Percentiles rank a stretch among this genome's conserved stretches.
phyloP scores from a whole-genome alignment of 805 yeast genomes.

The Komagataella pastoris region DNA sequence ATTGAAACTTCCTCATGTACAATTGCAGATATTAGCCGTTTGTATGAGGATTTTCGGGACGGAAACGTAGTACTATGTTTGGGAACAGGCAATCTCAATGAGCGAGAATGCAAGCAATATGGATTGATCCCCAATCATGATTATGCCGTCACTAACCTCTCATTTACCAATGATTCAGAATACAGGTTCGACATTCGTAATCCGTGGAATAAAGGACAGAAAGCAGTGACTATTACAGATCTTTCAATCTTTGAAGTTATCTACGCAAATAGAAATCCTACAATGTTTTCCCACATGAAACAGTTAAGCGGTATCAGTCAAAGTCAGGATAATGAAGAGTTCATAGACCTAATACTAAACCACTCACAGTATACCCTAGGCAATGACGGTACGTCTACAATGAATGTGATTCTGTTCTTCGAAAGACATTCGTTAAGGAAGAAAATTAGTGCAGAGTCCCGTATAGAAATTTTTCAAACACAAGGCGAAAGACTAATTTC shows the following conservation, averaged over 20 bases:
- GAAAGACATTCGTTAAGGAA: neutral
- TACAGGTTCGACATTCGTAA: slow-evolving; percentile 23
- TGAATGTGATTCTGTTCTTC: neutral
- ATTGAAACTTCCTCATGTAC: slow-evolving; percentile 20
- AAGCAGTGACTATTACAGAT: slow-evolving; percentile 16
- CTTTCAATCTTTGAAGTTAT: slow-evolving; percentile 30
- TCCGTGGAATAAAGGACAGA: slow-evolving; percentile 23
- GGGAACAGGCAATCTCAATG: slow-evolving; percentile 46
- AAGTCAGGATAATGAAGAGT: neutral
- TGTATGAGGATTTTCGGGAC: slow-evolving; percentile 16
- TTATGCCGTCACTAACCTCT: slow-evolving; percentile 37
- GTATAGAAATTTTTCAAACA: neutral
- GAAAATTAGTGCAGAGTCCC: neutral
- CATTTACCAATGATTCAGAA: slow-evolving; percentile 5
- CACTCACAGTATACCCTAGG: neutral
- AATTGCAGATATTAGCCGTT: slow-evolving; percentile 13
- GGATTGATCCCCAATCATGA: slow-evolving; percentile 52
- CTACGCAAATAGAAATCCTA: slow-evolving; percentile 58
- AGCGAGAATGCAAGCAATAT: slow-evolving; percentile 17
- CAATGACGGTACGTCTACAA: neutral
- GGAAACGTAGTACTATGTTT: slow-evolving; percentile 39
- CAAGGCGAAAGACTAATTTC: neutral
- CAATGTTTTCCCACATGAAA: slow-evolving; percentile 4
- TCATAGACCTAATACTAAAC: neutral
- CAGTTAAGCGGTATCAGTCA: neutral